Base-by-base conservation (phyloP, 768 basidiomycete genomes). In the Lyophyllum shimeji region DNA sequence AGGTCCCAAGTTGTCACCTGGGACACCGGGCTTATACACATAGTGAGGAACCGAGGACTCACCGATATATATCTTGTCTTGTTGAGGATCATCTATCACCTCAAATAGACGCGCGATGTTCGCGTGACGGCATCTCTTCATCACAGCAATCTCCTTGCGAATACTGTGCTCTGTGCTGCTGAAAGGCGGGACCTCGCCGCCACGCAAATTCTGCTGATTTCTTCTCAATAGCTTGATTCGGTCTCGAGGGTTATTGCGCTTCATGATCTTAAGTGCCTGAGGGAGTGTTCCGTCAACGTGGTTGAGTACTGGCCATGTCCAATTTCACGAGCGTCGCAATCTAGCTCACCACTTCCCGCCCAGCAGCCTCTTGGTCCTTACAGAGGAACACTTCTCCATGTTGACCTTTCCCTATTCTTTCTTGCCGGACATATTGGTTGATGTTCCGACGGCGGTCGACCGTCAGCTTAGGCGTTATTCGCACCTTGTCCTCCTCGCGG, bases 11-110 rank as follows among this genome's bases (percentile, higher is more conserved):
- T n/a, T n/a, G n/a, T n/a, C n/a, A n/a, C n/a, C n/a, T n/a, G n/a
- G n/a, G n/a, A n/a, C n/a, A n/a, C n/a, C n/a, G n/a, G n/a, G n/a
- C 15, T 13, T 17, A 6, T 13, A 13, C 7, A 37, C 3, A 37
- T 11, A 37, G 15, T 37, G 34, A 52, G 58, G 25, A 82, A 37
- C 3, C 15, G 34, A 52, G 58, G 25, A 82, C 92, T 71, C 63
- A 96, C 95, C 89, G 82, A 99, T 89, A 72, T 93, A 96, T 45
- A 96, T 87, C 70, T 89, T 87, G 60, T 89, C 87, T 42, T 85
- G 84, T 34, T 79, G 77, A 43, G 83, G 85, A 70, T 95, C 93
- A 69, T 96, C 93, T 59, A 97, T 92, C 64, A 95, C 91, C 69
- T 97, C 95, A 55, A 89, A 78, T 55, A 96, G 77, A 52, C 83